phyloP scores from a whole-genome alignment of 2,329 filamentous ascomycete species.

The Colletotrichum sp. region DNA sequence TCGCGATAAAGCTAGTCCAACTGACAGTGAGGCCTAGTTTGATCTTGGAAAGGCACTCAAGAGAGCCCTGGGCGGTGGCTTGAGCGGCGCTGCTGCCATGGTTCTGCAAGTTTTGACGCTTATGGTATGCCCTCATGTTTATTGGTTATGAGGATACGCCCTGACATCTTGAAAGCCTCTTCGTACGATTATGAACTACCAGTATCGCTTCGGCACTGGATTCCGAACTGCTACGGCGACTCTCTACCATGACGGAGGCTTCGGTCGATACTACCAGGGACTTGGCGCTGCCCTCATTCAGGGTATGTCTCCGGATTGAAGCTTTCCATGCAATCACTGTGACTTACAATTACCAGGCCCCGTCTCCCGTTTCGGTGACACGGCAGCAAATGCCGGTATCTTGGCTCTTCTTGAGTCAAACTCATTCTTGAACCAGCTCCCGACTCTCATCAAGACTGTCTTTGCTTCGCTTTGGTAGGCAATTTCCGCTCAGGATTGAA shows the following conservation, averaged over 20 bases:
- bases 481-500: accelerated
- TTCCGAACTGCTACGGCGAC: constrained; percentile 44
- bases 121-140: constrained; percentile 38
- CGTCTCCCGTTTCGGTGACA: constrained; percentile 51
- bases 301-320: constrained; percentile 28
- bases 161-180: constrained; percentile 38
- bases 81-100: constrained; percentile 55
- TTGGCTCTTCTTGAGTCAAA: constrained; percentile 52
- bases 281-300: constrained; percentile 50
- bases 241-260: constrained; percentile 45
- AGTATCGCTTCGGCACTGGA: constrained; percentile 50
- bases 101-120: constrained; percentile 50
- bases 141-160: neutral
- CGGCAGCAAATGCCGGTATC: constrained; percentile 55
- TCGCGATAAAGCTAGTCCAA: neutral
- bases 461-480: constrained; percentile 50
- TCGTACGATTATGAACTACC: constrained; percentile 57
- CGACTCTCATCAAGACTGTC: constrained; percentile 47
- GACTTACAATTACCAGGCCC: constrained; percentile 36
- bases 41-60: constrained; percentile 49
- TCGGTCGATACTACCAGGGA: constrained; percentile 51
- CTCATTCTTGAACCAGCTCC: constrained; percentile 46
- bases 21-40: constrained; percentile 35
- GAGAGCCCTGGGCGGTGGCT: constrained; percentile 48
- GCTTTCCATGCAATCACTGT: neutral